A percentile compares a stretch with the other conserved stretches of the same genome.
Conservation (phyloP, 768 basidiomycete genomes). For the Neoboletus subvelutipes region DNA sequence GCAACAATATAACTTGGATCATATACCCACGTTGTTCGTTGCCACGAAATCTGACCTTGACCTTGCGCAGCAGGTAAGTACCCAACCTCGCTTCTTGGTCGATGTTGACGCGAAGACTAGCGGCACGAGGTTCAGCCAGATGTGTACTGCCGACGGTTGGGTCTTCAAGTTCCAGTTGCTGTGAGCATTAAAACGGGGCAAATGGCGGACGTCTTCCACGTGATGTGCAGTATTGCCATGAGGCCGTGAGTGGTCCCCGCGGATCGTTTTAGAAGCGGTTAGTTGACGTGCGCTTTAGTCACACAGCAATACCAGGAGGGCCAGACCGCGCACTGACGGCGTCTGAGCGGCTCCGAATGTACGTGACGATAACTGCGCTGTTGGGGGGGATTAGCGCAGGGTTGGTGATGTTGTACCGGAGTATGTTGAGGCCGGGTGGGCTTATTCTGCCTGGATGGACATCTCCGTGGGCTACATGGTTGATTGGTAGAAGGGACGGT, state of each 20-base stretch:
- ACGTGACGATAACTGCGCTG: conserved; percentile 69
- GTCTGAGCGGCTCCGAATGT: conserved; percentile 65
- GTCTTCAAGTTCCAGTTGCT: conserved; percentile 91
- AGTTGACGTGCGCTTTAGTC: conserved; percentile 36
- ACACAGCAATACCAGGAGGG: conserved; percentile 78
- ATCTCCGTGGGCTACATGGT: conserved; percentile 64
- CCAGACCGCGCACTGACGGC: conserved; percentile 73
- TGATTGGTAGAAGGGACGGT: conserved; percentile 51
- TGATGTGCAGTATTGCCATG: conserved; percentile 80
- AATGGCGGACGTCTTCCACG: conserved; percentile 84
- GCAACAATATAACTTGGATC: conserved; percentile 97
- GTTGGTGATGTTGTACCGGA: conserved; percentile 67
- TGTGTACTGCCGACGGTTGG: conserved; percentile 87
- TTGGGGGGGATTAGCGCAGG: conserved; percentile 75
- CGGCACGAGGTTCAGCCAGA: conserved; percentile 98
- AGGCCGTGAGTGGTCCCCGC: conserved; percentile 64
- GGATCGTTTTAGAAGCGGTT: conserved; percentile 1
- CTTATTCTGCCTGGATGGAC: conserved; percentile 52
- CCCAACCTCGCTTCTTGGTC: background rate
- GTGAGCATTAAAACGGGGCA: conserved; percentile 88
- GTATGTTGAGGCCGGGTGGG: conserved; percentile 61
- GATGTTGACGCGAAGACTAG: conserved; percentile 39
- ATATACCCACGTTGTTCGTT: conserved; percentile 94
- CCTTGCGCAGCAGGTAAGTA: conserved; percentile 83
- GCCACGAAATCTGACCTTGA: conserved; percentile 99